Base-by-base conservation (phyloP, 2,329 filamentous ascomycete species). In the Monilinia aucupariae region DNA sequence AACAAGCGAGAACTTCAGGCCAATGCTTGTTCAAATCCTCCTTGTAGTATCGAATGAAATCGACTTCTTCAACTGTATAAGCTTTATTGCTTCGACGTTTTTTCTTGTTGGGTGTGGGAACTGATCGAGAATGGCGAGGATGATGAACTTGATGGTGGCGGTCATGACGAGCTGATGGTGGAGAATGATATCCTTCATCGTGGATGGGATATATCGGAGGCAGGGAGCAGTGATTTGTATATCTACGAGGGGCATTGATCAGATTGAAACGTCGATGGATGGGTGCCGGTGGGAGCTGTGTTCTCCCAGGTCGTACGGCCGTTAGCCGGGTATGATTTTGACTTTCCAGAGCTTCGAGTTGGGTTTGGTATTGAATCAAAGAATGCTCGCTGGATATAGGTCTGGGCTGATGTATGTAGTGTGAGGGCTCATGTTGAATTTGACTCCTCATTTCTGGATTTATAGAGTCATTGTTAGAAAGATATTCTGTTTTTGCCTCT, bases 1-100 rank as follows among this genome's bases (percentile, higher is more conserved):
- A 66, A 22, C 39, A 32, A 12, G n/a, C 6, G 15, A 65, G 43
- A 20, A 65, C 43, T 41, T 60, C 25, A 2, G 17, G 15, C 66
- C 66, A 67, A 15, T 22, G n/a, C 8, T 62, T 43, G 2, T 37
- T 59, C 15, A 47, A 41, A 48, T 68, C 67, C 10, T 64, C 59
- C 20, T 61, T 58, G n/a, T 62, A 27, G 30, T 68, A 68, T 2
- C 64, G 51, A 12, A 68, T 67, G 4, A 60, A 66, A 34, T 65
- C 54, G 8, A 67, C 59, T 30, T 67, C 62, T 47, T 66, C 64
- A 6, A 30, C 27, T 3, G 54, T 61, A 37, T 68, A 68, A 7
- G 64, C 45, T 17, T 64, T 64, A 48, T 68, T 68, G 39, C 62
- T 64, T 34, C 63, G 65, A 32, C 56, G 55, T 7, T 51, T 53